A percentile compares a stretch with the other conserved stretches of the same genome.
phyloP scores from a whole-genome alignment of 2,329 filamentous ascomycete species.

The Aureobasidium sp. region DNA sequence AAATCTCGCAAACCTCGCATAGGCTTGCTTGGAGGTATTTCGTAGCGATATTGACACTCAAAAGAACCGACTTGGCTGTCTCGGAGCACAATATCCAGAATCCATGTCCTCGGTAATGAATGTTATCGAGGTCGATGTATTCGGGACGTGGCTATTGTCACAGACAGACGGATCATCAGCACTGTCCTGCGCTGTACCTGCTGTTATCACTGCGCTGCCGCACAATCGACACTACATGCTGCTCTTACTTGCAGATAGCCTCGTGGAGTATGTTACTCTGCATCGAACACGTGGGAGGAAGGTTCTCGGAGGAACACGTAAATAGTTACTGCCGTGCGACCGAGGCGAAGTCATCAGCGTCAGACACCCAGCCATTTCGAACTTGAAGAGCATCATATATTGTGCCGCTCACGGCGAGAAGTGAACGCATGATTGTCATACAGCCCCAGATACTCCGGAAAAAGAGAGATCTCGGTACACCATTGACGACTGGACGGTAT shows the following conservation, averaged over 20 bases:
- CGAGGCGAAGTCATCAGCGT: background rate
- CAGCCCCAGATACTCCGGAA: conserved; percentile 10
- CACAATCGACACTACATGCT: conserved; percentile 4
- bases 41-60: background rate
- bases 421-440: conserved; percentile 9
- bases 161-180: background rate
- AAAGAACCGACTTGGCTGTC: background rate
- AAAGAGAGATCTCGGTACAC: conserved; percentile 8
- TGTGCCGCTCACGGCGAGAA: background rate
- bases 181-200: background rate
- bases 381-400: background rate
- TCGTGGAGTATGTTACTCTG: conserved; percentile 5
- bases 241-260: conserved; percentile 1
- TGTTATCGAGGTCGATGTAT: conserved; percentile 23
- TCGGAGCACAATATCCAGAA: background rate
- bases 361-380: background rate
- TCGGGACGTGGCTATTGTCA: background rate
- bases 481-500: background rate
- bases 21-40: background rate
- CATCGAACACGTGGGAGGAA: conserved; percentile 9
- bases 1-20: conserved; percentile 1
- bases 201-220: background rate
- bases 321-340: background rate
- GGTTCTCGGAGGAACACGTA: background rate
- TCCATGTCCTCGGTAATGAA: background rate